Evolutionary conservation across 345 rosid genomes (phyloP), one percentile per base, ranked within the genome.

Genomic region (Stellera chamaejasme): DNA sequence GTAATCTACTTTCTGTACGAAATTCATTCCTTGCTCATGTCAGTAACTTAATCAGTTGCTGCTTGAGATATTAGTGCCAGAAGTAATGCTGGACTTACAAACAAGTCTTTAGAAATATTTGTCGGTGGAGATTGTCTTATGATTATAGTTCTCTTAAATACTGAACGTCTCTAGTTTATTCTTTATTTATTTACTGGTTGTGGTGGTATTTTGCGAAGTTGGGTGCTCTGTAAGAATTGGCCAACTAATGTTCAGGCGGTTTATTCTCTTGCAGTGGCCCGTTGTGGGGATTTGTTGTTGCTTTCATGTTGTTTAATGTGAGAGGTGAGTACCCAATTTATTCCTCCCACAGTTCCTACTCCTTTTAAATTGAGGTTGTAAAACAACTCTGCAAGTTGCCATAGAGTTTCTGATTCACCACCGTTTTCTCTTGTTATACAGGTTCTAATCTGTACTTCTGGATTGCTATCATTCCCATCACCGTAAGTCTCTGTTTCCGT

Each of bases 391-490:
- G 11, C 58, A 19, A 39, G 16, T 14, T 53, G 45, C 16, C 23
- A 19, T 50, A 8, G 14, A 32, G 43, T 52, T 58, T 26, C 6
- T 49, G 50, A 55, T 59, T 23, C 28, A 39, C 39, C 52, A 56
- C 7, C 47, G 45, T 56, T 48, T 46, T 54, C 15, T 50, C 3
- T 59, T 70, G 56, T 42, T 58, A 19, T 19, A 52, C 84, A 92
- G 97, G 99, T 10, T 89, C 96, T 26, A 84, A 93, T 76, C 99
- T 93, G 23, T 93, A 93, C 74, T 93, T 93, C 70, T 93, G 99
- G 99, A 84, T 93, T 69, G 90, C 97, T 3, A 76, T 82, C 65
- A 84, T 93, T 69, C 99, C 99, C 44, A 57, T 87, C 54, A 73
- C 86, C 0, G 94, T 92, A 71, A 84, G 96, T 76, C 48, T 28